Base-by-base conservation (phyloP, 257 asterid genomes). In the Cordia subcordata region DNA sequence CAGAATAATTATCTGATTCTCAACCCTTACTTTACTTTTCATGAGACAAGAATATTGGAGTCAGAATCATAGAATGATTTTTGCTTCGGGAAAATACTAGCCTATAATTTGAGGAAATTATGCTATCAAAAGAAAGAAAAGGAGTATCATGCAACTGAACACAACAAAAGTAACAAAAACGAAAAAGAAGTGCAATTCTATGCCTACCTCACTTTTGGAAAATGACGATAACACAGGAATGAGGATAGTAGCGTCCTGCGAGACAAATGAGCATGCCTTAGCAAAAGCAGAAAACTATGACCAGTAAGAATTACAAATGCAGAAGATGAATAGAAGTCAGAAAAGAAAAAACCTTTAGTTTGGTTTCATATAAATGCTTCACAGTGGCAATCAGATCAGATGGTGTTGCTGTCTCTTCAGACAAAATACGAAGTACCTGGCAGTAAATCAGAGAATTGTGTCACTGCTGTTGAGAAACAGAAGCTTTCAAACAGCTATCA, bases 181-280 rank as follows among this genome's bases (percentile, higher is more conserved):
- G 57, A 51, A 56, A 57, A 42, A 44, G 21, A 40, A 62, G 61
- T 22, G n/a, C 19, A 61, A 39, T 63, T 23, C 60, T 54, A 61
- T 15, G 55, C 57, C 52, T 67, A 93, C 99, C 97, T 93, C 99
- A 38, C 81, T 83, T 81, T 77, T 89, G 22, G 99, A 82, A 81
- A 86, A 88, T 47, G 96, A 90, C 6, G 99, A 81, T 38, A 93
- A 68, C 56, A 93, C 68, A 47, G 99, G 99, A 56, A 93, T 85
- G 70, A 93, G 99, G 70, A 93, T 80, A 61, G 87, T 54, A 66
- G 97, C 97, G 74, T 93, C 99, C 99, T 93, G 89, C 83, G 77
- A 66, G 51, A 76, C 59, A 73, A 68, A 52, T 47, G 73, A 16
- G 11, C 57, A 58, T 27, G n/a, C 61, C 38, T 75, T 53, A 64